phyloP scores from a whole-genome alignment of 2,329 filamentous ascomycete species.

The Septoria linicola region DNA sequence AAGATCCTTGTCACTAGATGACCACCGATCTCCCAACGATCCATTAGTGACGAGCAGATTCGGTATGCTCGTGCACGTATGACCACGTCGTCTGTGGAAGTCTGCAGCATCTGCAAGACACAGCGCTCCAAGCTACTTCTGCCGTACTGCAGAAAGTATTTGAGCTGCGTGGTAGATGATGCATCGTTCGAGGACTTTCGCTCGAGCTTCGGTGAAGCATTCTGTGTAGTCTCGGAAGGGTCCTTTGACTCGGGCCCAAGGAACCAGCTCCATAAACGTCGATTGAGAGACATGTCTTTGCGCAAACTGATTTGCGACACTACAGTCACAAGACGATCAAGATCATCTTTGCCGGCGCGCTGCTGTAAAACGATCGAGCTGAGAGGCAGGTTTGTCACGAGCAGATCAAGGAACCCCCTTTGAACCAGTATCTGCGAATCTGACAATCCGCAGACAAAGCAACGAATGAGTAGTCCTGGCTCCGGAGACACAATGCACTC shows the following conservation, averaged over 20 bases:
- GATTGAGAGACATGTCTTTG: constrained; percentile 94
- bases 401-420: constrained; percentile 85
- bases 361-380: constrained; percentile 77
- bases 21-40: constrained; percentile 94
- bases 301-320: constrained; percentile 84
- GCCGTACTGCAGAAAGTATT: constrained; percentile 80
- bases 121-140: constrained; percentile 71
- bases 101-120: constrained; percentile 72
- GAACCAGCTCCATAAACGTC: constrained; percentile 94
- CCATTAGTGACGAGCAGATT: constrained; percentile 93
- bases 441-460: constrained; percentile 82
- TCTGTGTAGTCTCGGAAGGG: constrained; percentile 31
- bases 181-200: constrained; percentile 47
- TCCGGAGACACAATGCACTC: constrained; percentile 81
- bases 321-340: constrained; percentile 77
- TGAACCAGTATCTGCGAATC: constrained; percentile 92
- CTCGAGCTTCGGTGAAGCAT: constrained; percentile 25
- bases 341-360: constrained; percentile 65
- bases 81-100: constrained; percentile 53
- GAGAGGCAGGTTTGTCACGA: constrained; percentile 86
- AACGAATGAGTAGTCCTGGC: constrained; percentile 83
- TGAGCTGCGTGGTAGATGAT: constrained; percentile 54
- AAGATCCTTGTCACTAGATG: constrained; percentile 87
- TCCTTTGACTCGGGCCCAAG: constrained; percentile 69
- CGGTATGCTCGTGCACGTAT: constrained; percentile 83